Evolutionary conservation across 352 stramenopile species (phyloP), one percentile per base, ranked within the genome.

Genomic region (Globisporangium parvum): DNA sequence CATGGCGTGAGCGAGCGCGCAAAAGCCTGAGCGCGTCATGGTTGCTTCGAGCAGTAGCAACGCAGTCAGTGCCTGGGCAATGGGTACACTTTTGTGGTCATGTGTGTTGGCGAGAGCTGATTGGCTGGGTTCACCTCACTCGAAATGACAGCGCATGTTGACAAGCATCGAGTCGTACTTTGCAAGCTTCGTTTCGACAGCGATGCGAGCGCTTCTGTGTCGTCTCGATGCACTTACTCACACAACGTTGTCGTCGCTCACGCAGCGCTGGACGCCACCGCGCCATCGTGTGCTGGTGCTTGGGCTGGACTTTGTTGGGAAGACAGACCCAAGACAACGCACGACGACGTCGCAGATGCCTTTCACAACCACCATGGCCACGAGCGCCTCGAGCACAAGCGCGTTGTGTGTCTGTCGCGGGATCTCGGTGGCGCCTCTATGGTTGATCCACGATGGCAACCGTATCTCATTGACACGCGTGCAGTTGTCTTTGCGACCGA

Each of bases 291-390:
- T 81, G 55, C 60, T 98, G 51, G 97, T 98, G 72, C 77, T 96
- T 17, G 87, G 88, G 0, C 77, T 97, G 9, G 95, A 98, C 72
- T 91, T 85, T 28, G 96, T 95, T 23, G 95, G 95, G 67, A 99
- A 99, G 79, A 98, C 96, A 3, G 98, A 1, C 77, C 95, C 47
- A 17, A 71, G 53, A 77, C 85, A 59, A 77, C 73, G 48, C 83
- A 83, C 60, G 70, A 88, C 49, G 73, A 71, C 47, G 90, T 96
- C 55, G 88, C 74, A 6, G 71, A 96, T 42, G 83, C 83, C 23
- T 95, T 92, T 64, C 92, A 93, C 65, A 75, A 10, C 1, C 31
- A 37, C 31, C 31, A 37, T 37, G 31, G 9, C 31, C 6, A 95
- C 57, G 87, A 96, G 70, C 75, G 65, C 0, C 80, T 95, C 46